Conservation (phyloP, 2,329 filamentous ascomycete species). For the Diaporthe ampelina region DNA sequence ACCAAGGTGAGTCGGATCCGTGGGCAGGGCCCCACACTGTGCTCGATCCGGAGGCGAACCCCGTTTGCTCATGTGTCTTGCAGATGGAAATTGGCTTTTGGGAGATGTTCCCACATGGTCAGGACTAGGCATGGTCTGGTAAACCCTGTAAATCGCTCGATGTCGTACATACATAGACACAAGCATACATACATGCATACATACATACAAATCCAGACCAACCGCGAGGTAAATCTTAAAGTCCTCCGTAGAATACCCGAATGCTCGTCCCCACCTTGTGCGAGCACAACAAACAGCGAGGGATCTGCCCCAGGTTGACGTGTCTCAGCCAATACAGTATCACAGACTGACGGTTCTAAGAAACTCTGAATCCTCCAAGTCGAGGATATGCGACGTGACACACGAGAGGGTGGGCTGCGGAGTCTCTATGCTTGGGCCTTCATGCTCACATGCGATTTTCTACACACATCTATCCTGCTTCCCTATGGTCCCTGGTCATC, state of each 20-base stretch:
- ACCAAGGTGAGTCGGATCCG: constrained; percentile 73
- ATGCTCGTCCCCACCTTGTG: neutral
- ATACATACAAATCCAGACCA: neutral
- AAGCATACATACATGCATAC: neutral
- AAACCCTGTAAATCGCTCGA: constrained; percentile 5
- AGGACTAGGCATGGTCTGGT: neutral
- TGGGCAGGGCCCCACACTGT: neutral
- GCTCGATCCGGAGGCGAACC: constrained; percentile 41
- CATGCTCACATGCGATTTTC: neutral
- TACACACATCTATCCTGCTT: too few species aligned
- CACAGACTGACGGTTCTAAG: neutral
- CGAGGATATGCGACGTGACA: neutral
- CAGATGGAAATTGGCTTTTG: constrained; percentile 83
- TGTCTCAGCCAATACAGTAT: neutral
- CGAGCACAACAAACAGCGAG: neutral
- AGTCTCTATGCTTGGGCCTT: neutral
- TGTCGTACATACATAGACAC: neutral
- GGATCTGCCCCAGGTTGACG: neutral
- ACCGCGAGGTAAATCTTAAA: neutral
- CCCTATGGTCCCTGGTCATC: neutral
- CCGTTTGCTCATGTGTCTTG: constrained; percentile 45
- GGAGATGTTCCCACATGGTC: constrained; percentile 67
- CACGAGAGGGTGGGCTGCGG: neutral
- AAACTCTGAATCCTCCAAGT: neutral
- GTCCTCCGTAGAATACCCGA: neutral